Base-by-base conservation (phyloP, 73 alveolate species). In the Stentor coeruleus region DNA sequence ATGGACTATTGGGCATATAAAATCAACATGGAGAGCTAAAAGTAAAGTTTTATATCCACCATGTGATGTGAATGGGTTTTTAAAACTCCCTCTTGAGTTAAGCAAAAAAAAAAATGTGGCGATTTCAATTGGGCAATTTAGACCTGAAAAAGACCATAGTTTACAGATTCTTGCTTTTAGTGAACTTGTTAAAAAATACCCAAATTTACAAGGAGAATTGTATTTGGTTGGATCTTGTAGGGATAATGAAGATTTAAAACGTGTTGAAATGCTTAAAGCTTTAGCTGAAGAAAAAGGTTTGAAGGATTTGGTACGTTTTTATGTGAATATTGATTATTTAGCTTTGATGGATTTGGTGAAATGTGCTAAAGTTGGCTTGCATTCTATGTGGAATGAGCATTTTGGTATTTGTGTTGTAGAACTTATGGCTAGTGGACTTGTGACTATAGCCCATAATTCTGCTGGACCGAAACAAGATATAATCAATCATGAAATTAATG, bases 401-500 rank as follows among this genome's bases (percentile, higher is more conserved):
- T 96, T 96, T 81, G 99, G 99, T 31, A 96, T 96, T 57, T 86
- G 97, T 0, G 90, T 96, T 3, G 97, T 96, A n/a, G 99, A 96
- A 90, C 87, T 96, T 93, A 88, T 95, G 97, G 98, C 99, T 3
- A 95, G 98, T 15, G 99, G 99, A 3, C 82, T 95, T 28, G 86
- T 96, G 26, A 91, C 96, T 3, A 90, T 97, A 35, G 98, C 99
- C 3, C 99, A 98, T 90, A 93, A 96, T 74, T 96, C 99, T 0
- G 99, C 99, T 0, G 99, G 99, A 38, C 99, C 99, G 0, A 79
- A 83, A 41, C 84, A 83, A 81, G 99, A 98, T 86, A 98, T 98
- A 26, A 92, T 96, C 76, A 84, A 76, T 14, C 85, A 81, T 55
- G 59, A 72, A 58, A 77, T 84, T 49, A 33, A 20, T 11, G 87